Evolutionary conservation across 495 filamentous ascomycete species (phyloP).

Genomic region (Penicillium ucsense): DNA sequence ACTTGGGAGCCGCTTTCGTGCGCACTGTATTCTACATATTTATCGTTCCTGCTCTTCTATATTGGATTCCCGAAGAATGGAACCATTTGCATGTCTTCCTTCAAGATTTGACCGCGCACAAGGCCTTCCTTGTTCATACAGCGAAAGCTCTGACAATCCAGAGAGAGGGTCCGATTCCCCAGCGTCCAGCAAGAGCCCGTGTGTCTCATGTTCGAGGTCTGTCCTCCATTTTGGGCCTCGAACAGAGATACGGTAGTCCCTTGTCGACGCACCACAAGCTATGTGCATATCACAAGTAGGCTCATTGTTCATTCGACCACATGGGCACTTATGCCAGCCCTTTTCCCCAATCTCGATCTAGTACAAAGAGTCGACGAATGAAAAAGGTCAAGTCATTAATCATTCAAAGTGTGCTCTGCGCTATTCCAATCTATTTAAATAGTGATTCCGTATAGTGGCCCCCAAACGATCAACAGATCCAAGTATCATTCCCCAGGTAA

Average conservation of each 20-base stretch:
- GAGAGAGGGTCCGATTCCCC: too few relatives aligned
- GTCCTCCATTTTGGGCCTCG: too few relatives aligned
- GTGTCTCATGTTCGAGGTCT: too few relatives aligned
- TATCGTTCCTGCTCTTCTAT: neutral
- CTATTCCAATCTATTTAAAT: neutral
- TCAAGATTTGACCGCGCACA: too few relatives aligned
- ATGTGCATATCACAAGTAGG: neutral
- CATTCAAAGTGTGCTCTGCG: neutral
- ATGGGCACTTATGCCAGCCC: too few relatives aligned
- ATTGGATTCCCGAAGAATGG: neutral
- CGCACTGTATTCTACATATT: slow-evolving; percentile 32
- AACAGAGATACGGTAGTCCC: neutral
- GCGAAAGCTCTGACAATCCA: too few relatives aligned
- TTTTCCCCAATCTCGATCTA: too few relatives aligned
- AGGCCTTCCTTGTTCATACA: too few relatives aligned
- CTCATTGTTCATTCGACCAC: neutral
- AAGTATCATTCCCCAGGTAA: neutral
- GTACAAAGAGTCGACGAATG: too few relatives aligned
- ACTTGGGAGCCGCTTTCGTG: slow-evolving; percentile 16
- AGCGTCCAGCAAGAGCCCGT: too few relatives aligned
- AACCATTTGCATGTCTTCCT: too few relatives aligned
- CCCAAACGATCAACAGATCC: neutral
- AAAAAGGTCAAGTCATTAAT: neutral
- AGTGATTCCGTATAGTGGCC: neutral
- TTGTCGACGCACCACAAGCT: neutral